Percentiles rank a stretch among this genome's conserved stretches.
phyloP scores from a whole-genome alignment of 352 stramenopile species.

The Phytophthora chlamydospora region DNA sequence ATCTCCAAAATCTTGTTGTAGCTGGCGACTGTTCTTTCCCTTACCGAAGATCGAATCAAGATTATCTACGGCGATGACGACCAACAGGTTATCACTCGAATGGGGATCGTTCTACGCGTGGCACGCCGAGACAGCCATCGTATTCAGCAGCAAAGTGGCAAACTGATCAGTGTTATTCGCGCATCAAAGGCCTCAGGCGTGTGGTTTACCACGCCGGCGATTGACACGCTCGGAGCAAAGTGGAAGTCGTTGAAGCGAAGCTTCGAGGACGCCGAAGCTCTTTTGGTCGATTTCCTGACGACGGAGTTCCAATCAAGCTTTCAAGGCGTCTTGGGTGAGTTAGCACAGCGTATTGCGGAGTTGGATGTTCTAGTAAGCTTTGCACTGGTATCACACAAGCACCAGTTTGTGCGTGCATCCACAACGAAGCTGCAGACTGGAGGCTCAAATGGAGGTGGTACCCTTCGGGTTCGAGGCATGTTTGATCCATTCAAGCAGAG shows the following conservation, averaged over 20 bases:
- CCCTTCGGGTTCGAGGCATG: constrained; percentile 13
- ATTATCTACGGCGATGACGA: constrained; percentile 46
- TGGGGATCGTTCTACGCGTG: constrained; percentile 48
- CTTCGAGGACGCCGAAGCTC: constrained; percentile 26
- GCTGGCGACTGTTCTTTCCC: constrained; percentile 32
- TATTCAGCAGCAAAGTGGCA: constrained; percentile 36
- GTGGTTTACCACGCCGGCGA: constrained; percentile 43
- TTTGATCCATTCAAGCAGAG: constrained; percentile 34
- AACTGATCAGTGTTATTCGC: constrained; percentile 36
- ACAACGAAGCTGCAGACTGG: background rate
- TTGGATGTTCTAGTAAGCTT: constrained; percentile 52
- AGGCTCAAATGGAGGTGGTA: too few species aligned
- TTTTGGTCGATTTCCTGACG: constrained; percentile 28
- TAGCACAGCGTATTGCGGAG: constrained; percentile 24
- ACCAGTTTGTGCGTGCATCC: constrained; percentile 33
- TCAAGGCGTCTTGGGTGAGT: constrained; percentile 10
- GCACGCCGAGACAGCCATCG: constrained; percentile 52
- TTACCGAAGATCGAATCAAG: constrained; percentile 42
- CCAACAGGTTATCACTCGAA: constrained; percentile 12
- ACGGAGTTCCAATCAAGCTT: constrained; percentile 17
- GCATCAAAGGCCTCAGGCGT: constrained; percentile 49
- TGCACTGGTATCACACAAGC: constrained; percentile 36
- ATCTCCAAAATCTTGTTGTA: constrained; percentile 10
- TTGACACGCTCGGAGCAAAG: constrained; percentile 42
- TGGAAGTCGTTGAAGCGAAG: constrained; percentile 37